A percentile compares a stretch with the other conserved stretches of the same genome.
Conservation (phyloP, 2,329 filamentous ascomycete genomes). For the Exophiala calicioides region DNA sequence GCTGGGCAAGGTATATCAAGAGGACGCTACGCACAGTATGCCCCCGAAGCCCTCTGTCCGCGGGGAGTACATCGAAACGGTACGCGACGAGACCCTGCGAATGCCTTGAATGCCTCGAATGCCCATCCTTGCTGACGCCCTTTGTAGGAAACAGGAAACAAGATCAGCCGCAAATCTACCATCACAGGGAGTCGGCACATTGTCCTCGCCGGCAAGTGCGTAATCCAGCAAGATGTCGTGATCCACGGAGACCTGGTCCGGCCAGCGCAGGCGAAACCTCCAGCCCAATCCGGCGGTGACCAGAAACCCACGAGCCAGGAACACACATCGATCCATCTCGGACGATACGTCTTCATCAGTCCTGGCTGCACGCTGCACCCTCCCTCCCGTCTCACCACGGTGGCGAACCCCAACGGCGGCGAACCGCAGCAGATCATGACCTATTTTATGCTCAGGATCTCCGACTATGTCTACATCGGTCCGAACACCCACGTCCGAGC, state of each 20-base stretch:
- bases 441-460: conserved; percentile 87
- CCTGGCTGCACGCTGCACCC: conserved; percentile 77
- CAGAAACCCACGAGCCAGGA: conserved; percentile 36
- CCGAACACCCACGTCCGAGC: conserved; percentile 75
- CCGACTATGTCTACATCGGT: conserved; percentile 91
- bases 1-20: too few relatives aligned
- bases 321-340: conserved; percentile 71
- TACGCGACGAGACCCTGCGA: conserved; percentile 46
- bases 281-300: conserved; percentile 36
- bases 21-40: too few relatives aligned
- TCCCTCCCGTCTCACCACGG: conserved; percentile 78
- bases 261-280: conserved; percentile 50
- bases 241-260: conserved; percentile 84
- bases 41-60: conserved; percentile 71
- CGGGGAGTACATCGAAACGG: conserved; percentile 96
- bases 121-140: conserved; percentile 16
- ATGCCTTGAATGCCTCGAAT: background rate
- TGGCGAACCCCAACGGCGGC: conserved; percentile 42
- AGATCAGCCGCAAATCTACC: conserved; percentile 87
- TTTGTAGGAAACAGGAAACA: conserved; percentile 84
- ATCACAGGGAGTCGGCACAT: conserved; percentile 97
- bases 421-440: conserved; percentile 54
- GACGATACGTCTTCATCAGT: conserved; percentile 86
- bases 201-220: conserved; percentile 91
- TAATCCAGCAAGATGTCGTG: conserved; percentile 92